phyloP scores from a whole-genome alignment of 2,329 filamentous ascomycete species.

The Paramyrothecium sp. region DNA sequence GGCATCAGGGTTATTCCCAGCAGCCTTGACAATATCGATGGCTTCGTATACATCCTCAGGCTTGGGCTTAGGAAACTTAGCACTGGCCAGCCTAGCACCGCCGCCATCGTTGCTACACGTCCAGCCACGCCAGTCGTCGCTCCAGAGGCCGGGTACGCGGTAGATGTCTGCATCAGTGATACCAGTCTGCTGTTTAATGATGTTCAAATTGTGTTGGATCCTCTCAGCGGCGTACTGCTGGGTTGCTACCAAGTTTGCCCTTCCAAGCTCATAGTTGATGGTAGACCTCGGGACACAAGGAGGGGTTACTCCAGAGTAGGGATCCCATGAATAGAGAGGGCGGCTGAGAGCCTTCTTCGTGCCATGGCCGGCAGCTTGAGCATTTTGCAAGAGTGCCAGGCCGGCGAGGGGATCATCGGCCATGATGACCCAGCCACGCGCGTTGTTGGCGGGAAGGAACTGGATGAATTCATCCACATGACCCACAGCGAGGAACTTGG shows the following conservation, averaged over 20 bases:
- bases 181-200: conserved; percentile 17
- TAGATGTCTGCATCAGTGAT: conserved; percentile 15
- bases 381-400: conserved; percentile 14
- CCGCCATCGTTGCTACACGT: neutral
- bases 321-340: neutral
- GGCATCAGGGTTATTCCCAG: neutral
- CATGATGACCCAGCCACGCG: conserved; percentile 21
- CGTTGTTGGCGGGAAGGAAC: conserved; percentile 20
- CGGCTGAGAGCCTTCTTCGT: conserved; percentile 12
- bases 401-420: conserved; percentile 19
- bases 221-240: conserved; percentile 5
- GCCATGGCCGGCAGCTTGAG: conserved; percentile 12
- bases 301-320: neutral
- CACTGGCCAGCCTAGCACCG: neutral
- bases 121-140: neutral
- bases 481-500: conserved; percentile 20
- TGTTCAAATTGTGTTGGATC: conserved; percentile 16
- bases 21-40: neutral
- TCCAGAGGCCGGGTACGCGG: conserved; percentile 16
- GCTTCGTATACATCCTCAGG: neutral
- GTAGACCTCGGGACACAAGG: conserved; percentile 12
- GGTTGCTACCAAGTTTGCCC: conserved; percentile 4
- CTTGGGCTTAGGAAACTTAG: neutral
- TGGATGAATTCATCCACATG: conserved; percentile 28
- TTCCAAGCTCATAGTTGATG: conserved; percentile 14